These are phyloP conservation scores for Tolypocladium tundrense DNA, from an alignment of 2,329 filamentous ascomycete genomes.

Conservation along the genomic window DNA sequence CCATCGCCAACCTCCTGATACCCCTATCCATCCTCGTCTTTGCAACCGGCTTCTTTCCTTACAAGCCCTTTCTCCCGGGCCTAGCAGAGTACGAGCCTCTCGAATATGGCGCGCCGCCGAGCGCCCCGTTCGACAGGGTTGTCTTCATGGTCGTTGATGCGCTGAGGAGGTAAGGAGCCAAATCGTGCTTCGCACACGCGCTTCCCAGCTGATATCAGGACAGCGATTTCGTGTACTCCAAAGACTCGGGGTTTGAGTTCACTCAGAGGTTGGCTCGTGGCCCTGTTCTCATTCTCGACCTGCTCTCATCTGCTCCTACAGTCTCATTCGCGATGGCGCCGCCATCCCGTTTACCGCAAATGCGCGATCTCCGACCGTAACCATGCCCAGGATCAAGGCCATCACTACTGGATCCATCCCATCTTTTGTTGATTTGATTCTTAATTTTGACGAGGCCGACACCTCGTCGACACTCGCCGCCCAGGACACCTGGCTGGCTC, in stretches of 20 bases:
- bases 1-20: constrained; percentile 66
- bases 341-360: constrained; percentile 92
- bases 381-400: constrained; percentile 95
- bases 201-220: constrained; percentile 8
- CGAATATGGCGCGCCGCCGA: constrained; percentile 44
- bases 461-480: constrained; percentile 76
- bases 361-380: constrained; percentile 93
- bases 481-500: constrained; percentile 94
- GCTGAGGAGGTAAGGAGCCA: constrained; percentile 57
- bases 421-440: constrained; percentile 90
- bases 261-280: constrained; percentile 62
- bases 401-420: constrained; percentile 97
- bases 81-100: constrained; percentile 58
- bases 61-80: constrained; percentile 87
- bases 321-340: constrained; percentile 70
- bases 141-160: constrained; percentile 99
- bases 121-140: constrained; percentile 73
- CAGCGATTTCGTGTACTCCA: constrained; percentile 87
- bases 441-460: constrained; percentile 93
- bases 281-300: neutral
- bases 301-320: constrained; percentile 24
- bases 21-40: constrained; percentile 67
- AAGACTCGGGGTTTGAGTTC: constrained; percentile 71
- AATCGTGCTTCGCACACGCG: neutral
- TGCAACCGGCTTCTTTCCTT: constrained; percentile 90